Evolutionary conservation across 148 eudicot species (phyloP).

Genomic region (Chenopodium quinoa): DNA sequence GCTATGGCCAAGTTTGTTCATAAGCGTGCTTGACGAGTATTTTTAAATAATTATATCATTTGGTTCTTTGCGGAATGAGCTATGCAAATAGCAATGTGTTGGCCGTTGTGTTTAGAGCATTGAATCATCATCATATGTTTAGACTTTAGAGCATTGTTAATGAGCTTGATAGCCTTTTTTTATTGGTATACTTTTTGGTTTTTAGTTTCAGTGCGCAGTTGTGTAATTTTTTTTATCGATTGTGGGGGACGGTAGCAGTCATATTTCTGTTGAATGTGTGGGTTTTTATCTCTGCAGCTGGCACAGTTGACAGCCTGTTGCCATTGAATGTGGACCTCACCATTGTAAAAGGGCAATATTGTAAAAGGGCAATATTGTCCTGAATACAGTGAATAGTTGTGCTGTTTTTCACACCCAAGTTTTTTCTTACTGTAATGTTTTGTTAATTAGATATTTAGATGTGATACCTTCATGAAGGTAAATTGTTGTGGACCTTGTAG

Average conservation of each 20-base stretch:
- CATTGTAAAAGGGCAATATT: conserved; percentile 27
- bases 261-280: conserved; percentile 32
- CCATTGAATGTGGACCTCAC: conserved; percentile 34
- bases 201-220: conserved; percentile 17
- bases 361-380: conserved; percentile 28
- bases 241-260: conserved; percentile 18
- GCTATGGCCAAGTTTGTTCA: not conserved
- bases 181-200: conserved; percentile 1
- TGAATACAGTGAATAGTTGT: conserved; percentile 24
- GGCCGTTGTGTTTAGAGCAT: conserved; percentile 1
- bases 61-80: not conserved
- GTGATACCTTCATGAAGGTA: conserved; percentile 10
- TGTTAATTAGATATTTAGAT: conserved; percentile 11
- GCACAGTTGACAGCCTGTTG: conserved; percentile 41
- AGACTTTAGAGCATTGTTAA: not conserved
- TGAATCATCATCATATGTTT: not conserved
- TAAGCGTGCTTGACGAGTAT: not conserved
- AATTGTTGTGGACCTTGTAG: conserved; percentile 14
- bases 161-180: not conserved
- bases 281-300: conserved; percentile 28
- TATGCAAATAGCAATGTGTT: not conserved
- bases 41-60: too few species aligned
- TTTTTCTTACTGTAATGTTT: conserved; percentile 6
- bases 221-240: conserved; percentile 18
- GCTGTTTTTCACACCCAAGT: conserved; percentile 16